phyloP scores from a whole-genome alignment of 441 rosid genomes.

The Euphorbia corollata region DNA sequence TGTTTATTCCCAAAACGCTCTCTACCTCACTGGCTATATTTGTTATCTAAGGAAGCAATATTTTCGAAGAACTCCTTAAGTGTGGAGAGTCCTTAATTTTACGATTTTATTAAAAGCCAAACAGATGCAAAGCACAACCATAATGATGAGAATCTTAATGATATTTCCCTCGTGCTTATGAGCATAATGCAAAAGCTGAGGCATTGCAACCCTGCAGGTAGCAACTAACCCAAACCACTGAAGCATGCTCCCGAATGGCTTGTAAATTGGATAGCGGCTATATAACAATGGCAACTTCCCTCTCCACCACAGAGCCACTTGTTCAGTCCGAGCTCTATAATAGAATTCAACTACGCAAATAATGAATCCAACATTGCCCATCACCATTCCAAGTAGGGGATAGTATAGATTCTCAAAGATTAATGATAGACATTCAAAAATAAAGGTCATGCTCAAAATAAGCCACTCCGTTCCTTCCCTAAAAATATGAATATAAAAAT shows the following conservation, averaged over 20 bases:
- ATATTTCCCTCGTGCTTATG: too few relatives aligned
- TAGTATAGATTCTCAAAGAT: background rate
- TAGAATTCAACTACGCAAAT: background rate
- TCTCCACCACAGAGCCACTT: background rate
- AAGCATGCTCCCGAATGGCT: background rate
- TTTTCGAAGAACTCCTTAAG: too few relatives aligned
- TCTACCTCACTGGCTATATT: too few relatives aligned
- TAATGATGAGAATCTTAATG: too few relatives aligned
- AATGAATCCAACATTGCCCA: background rate
- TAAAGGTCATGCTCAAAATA: background rate
- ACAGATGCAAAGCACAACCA: too few relatives aligned
- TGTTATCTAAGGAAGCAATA: too few relatives aligned
- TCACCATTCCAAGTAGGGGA: background rate
- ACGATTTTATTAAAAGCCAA: too few relatives aligned
- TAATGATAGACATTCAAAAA: background rate
- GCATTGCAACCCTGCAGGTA: background rate
- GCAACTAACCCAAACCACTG: constrained; percentile 1
- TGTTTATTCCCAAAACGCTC: too few relatives aligned
- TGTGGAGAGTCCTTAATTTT: too few relatives aligned
- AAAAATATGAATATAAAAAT: too few relatives aligned
- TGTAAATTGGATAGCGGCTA: background rate
- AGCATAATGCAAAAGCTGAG: background rate
- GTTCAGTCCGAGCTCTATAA: background rate
- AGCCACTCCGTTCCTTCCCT: background rate
- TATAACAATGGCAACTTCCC: background rate